Evolutionary conservation across 192 early-diverging fungal genomes (phyloP).

Genomic region (Entomortierella lignicola): DNA sequence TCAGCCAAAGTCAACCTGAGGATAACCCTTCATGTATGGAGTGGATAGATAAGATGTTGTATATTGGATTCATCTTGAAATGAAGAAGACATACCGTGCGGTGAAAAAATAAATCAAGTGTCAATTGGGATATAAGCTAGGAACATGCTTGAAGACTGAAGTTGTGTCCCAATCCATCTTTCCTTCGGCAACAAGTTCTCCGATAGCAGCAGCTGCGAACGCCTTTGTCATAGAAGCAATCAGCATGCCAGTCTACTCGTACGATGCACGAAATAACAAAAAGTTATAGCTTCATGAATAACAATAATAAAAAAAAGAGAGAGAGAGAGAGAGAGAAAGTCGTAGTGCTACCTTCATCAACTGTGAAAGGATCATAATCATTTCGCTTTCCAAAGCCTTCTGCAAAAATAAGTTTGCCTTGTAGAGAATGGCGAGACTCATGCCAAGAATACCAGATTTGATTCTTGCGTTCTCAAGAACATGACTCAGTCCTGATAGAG

Average conservation of each 20-base stretch:
- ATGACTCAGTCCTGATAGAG: background rate
- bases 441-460: background rate
- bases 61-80: background rate
- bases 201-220: slow-evolving; percentile 18
- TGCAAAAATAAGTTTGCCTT: background rate
- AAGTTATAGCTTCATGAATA: background rate
- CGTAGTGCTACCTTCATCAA: background rate
- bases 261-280: background rate
- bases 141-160: slow-evolving; percentile 16
- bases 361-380: background rate
- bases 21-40: background rate
- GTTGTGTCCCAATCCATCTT: slow-evolving; percentile 35
- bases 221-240: slow-evolving; percentile 24
- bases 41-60: no score
- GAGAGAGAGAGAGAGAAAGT: background rate
- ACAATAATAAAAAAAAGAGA: slow-evolving; percentile 1
- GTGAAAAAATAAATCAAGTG: slow-evolving; percentile 27
- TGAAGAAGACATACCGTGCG: slow-evolving; percentile 16
- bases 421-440: background rate
- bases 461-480: background rate
- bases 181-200: slow-evolving; percentile 26
- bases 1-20: background rate
- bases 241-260: slow-evolving; percentile 13
- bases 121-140: slow-evolving; percentile 26
- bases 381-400: background rate